phyloP scores from a whole-genome alignment of 2,329 filamentous ascomycete genomes.

The Ophiocordyceps camponoti-leonardi region DNA sequence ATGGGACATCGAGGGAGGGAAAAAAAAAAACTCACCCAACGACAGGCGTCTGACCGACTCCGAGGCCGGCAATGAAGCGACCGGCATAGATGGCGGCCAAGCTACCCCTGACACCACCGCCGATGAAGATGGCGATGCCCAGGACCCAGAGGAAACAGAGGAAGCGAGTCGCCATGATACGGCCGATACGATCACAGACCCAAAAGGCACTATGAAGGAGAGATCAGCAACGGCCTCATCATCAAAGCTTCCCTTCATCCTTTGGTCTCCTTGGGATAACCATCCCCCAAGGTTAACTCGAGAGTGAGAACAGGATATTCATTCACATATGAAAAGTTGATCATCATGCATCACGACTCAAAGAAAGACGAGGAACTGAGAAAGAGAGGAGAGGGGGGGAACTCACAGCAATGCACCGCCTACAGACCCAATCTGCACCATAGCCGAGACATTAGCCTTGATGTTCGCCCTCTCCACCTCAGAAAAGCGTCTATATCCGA shows the following conservation, averaged over 20 bases:
- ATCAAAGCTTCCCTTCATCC: too few species aligned
- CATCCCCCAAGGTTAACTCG: too few species aligned
- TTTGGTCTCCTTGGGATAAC: too few species aligned
- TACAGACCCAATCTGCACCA: conserved; percentile 68
- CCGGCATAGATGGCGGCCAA: conserved; percentile 44
- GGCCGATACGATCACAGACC: conserved; percentile 42
- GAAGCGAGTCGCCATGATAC: conserved; percentile 42
- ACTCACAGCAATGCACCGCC: conserved; percentile 44
- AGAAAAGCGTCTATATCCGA: conserved; percentile 37
- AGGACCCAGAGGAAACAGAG: conserved; percentile 40
- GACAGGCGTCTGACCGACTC: conserved; percentile 49
- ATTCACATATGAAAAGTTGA: too few species aligned
- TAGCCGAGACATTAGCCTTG: conserved; percentile 60
- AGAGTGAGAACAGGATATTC: too few species aligned
- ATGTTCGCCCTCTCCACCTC: conserved; percentile 43
- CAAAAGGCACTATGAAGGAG: conserved; percentile 31
- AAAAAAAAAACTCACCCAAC: conserved; percentile 33
- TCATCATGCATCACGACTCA: too few species aligned
- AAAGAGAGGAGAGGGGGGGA: not conserved
- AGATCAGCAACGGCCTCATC: too few species aligned
- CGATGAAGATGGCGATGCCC: conserved; percentile 41
- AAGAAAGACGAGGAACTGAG: too few species aligned
- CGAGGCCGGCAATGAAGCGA: conserved; percentile 47
- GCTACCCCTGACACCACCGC: conserved; percentile 28
- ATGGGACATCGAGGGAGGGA: too few species aligned